Evolutionary conservation across 805 yeast species (phyloP), one percentile per base, ranked within the genome.

Genomic region (Myxozyma mucilagina): DNA sequence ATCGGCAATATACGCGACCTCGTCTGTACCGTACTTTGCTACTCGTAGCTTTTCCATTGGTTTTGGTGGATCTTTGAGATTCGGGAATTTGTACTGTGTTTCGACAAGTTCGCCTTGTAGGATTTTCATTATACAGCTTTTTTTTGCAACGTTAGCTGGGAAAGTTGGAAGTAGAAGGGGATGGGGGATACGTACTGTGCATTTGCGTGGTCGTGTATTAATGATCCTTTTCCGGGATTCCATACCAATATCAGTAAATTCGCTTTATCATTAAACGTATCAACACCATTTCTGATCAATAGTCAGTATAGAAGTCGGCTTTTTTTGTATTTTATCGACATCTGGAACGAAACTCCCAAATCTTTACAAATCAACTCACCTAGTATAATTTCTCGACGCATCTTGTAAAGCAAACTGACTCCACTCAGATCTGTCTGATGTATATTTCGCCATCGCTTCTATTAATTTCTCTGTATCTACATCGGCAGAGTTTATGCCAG

Each of bases 141-240:
- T n/a, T n/a, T n/a, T n/a, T n/a, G n/a, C n/a, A 18, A n/a, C 5
- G 10, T 49, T 18, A 18, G 43, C 18, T 16, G 7, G 18, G 8
- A n/a, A 7, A 13, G 29, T 16, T 42, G 11, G 35, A 10, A 20
- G 1, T 16, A n/a, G 24, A 24, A 24, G 18, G 7, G 32, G 14
- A 10, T 14, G 4, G 2, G n/a, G 18, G 41, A 18, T 39, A 61
- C 63, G 13, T 61, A 61, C 60, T 87, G 90, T 11, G 91, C 90
- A 57, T 82, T 79, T 20, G 90, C 89, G 68, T 87, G 93, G 72
- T 86, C 90, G 71, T 87, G 93, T 62, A 87, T 83, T 53, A 82
- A 80, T 24, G 88, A 83, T 31, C 84, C 79, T 68, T 79, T 78
- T 7, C 84, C 84, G 0, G 91, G 90, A 55, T 80, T 79, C 93